A percentile compares a stretch with the other conserved stretches of the same genome.
phyloP scores from a whole-genome alignment of 805 yeast genomes.

The Metschnikowia continentalis region DNA sequence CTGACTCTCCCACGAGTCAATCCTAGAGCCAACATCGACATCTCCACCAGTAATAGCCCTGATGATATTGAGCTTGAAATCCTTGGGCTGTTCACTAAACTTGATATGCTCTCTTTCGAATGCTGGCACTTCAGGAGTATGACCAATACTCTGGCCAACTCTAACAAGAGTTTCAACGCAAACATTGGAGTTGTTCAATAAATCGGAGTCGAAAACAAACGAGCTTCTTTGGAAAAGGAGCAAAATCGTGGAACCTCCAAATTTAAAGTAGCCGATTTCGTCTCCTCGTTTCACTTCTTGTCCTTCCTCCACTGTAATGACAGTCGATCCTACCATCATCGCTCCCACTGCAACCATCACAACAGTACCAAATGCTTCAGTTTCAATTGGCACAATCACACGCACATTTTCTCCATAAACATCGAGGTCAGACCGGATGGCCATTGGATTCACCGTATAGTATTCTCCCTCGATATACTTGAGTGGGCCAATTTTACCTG shows the following conservation, averaged over 20 bases:
- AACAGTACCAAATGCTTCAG: constrained; percentile 74
- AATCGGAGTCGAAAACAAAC: constrained; percentile 68
- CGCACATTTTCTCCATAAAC: constrained; percentile 92
- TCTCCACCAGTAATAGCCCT: constrained; percentile 58
- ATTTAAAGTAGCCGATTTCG: constrained; percentile 90
- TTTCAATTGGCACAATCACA: constrained; percentile 69
- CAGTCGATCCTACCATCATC: constrained; percentile 96
- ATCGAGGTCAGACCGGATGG: constrained; percentile 79
- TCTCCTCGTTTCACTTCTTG: constrained; percentile 61
- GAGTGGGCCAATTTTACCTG: constrained; percentile 66
- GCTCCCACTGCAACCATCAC: constrained; percentile 87
- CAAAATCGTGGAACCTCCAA: constrained; percentile 90
- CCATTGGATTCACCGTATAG: constrained; percentile 97
- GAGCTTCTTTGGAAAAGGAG: constrained; percentile 51
- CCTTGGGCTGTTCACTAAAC: constrained; percentile 45
- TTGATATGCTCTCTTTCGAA: constrained; percentile 44
- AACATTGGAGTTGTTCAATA: constrained; percentile 60
- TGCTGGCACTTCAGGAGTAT: constrained; percentile 49
- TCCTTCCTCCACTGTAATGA: constrained; percentile 63
- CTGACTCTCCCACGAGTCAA: constrained; percentile 37
- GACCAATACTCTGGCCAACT: constrained; percentile 93
- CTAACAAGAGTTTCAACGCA: constrained; percentile 78
- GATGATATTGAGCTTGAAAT: constrained; percentile 46
- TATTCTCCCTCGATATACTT: constrained; percentile 80
- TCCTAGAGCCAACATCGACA: constrained; percentile 25